phyloP scores from a whole-genome alignment of 2,329 filamentous ascomycete genomes.

The Neofusicoccum ribis region DNA sequence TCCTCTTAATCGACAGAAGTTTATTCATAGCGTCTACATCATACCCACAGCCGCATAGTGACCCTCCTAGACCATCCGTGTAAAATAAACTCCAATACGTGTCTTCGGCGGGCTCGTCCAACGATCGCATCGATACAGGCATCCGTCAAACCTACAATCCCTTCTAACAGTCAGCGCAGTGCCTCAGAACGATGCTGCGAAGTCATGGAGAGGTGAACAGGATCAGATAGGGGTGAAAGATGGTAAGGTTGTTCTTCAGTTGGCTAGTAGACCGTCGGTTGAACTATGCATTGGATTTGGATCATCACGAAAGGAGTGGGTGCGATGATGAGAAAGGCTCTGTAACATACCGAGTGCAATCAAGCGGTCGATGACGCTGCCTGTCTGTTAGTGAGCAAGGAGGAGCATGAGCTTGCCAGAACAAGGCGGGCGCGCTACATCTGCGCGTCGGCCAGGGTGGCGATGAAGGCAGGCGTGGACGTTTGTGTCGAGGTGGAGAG shows the following conservation, averaged over 20 bases:
- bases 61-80: no score
- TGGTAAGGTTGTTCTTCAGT: conserved; percentile 18
- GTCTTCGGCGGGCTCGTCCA: no score
- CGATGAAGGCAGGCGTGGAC: no score
- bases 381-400: neutral
- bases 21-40: no score
- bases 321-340: neutral
- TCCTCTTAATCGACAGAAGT: no score
- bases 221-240: conserved; percentile 20
- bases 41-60: no score
- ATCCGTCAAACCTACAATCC: neutral
- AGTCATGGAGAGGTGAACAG: neutral
- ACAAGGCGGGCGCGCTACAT: neutral
- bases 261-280: conserved; percentile 12
- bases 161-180: neutral
- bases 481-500: no score
- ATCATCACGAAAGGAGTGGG: conserved; percentile 8
- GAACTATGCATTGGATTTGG: conserved; percentile 18
- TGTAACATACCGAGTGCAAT: neutral
- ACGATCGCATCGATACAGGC: neutral
- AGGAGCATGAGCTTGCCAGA: no score
- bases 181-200: neutral
- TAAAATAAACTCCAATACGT: no score
- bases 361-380: neutral
- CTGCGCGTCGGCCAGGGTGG: neutral